Evolutionary conservation across 352 stramenopile species (phyloP).

Genomic region (Saprolegnia parasitica): DNA sequence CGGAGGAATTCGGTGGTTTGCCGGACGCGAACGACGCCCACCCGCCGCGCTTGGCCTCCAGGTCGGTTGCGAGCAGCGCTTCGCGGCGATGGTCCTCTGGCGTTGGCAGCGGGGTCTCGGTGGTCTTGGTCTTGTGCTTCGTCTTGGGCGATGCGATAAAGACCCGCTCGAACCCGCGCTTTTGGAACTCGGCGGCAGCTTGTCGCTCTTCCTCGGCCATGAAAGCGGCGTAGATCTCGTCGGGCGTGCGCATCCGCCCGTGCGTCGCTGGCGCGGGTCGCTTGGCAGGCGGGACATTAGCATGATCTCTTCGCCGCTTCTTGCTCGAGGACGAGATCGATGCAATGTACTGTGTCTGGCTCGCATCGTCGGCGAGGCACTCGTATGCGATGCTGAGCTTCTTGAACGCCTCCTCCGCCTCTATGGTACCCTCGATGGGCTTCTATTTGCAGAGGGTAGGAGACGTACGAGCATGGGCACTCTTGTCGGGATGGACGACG

Average conservation of each 20-base stretch:
- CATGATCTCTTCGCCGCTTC: background rate
- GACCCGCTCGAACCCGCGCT: conserved; percentile 57
- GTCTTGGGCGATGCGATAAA: conserved; percentile 33
- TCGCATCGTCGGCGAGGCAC: conserved; percentile 48
- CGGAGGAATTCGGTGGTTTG: conserved; percentile 15
- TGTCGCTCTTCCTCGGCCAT: conserved; percentile 64
- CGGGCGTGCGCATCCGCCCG: conserved; percentile 39
- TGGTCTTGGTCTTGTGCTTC: background rate
- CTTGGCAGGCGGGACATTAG: background rate
- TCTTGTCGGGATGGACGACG: conserved; percentile 40
- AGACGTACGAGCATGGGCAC: conserved; percentile 29
- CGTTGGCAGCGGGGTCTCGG: background rate
- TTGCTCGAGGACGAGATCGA: conserved; percentile 30
- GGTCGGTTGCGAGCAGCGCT: conserved; percentile 37
- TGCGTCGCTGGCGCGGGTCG: conserved; percentile 21
- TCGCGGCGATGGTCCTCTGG: conserved; percentile 22
- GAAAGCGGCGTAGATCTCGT: conserved; percentile 70
- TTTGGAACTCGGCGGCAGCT: conserved; percentile 50
- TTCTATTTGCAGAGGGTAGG: background rate
- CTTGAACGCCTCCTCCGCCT: conserved; percentile 71
- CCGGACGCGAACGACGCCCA: conserved; percentile 40
- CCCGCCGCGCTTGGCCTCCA: conserved; percentile 38
- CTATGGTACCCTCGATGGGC: conserved; percentile 34
- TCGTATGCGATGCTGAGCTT: conserved; percentile 71
- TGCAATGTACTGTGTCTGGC: conserved; percentile 51